A percentile compares a stretch with the other conserved stretches of the same genome.
phyloP scores from a whole-genome alignment of 768 basidiomycete genomes.

The Trametopsis cervina region DNA sequence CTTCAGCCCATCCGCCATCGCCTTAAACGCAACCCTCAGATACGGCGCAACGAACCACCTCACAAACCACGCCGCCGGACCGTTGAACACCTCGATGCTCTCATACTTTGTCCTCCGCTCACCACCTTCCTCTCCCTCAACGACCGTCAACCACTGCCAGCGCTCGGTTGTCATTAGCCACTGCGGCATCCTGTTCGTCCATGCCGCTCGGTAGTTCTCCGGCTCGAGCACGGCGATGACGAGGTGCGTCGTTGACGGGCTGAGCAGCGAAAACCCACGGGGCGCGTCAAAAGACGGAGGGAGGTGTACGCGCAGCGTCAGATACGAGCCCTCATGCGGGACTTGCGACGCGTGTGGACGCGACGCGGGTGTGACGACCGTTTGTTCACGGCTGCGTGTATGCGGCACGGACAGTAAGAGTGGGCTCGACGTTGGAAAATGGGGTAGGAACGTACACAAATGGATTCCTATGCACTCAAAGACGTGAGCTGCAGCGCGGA shows the following conservation, averaged over 20 bases:
- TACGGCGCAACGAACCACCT: slow-evolving; percentile 36
- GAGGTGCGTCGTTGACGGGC: slow-evolving; percentile 31
- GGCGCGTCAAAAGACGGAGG: slow-evolving; percentile 50
- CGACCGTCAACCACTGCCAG: slow-evolving; percentile 53
- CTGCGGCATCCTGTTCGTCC: slow-evolving; percentile 38
- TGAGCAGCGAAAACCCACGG: slow-evolving; percentile 11
- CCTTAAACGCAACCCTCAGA: slow-evolving; percentile 39
- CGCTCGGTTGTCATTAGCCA: slow-evolving; percentile 50
- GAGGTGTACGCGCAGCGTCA: slow-evolving; percentile 51
- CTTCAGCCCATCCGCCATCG: slow-evolving; percentile 55
- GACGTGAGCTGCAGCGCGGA: not conserved
- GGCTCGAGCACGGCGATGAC: slow-evolving; percentile 44
- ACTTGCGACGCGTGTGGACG: slow-evolving; percentile 40
- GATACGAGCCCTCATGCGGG: slow-evolving; percentile 38
- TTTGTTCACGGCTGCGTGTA: slow-evolving; percentile 39
- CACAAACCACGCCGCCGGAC: slow-evolving; percentile 47
- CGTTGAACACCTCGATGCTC: slow-evolving; percentile 53
- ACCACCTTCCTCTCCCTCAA: slow-evolving; percentile 34
- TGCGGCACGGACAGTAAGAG: not conserved
- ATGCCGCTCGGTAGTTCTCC: slow-evolving; percentile 49
- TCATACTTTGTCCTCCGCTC: slow-evolving; percentile 53
- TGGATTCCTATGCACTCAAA: slow-evolving; percentile 45
- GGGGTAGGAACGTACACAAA: slow-evolving; percentile 42
- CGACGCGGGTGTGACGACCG: slow-evolving; percentile 33
- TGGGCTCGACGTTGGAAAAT: not conserved